Evolutionary conservation across 2,329 filamentous ascomycete species (phyloP).

Genomic region (Exophiala spinifera): DNA sequence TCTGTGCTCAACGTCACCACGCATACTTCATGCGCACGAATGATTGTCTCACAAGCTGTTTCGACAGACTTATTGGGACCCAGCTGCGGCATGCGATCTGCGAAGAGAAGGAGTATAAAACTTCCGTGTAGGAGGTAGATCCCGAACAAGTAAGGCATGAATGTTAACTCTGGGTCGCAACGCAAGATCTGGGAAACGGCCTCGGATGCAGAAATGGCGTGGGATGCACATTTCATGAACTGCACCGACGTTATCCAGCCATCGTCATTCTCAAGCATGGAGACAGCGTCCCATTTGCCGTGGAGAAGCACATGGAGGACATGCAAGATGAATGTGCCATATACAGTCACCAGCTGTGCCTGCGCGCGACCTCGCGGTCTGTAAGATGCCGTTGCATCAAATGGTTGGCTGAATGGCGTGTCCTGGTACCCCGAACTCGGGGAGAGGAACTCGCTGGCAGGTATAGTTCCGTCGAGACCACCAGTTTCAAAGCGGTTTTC

Average conservation of each 20-base stretch:
- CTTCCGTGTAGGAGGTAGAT: slow-evolving; percentile 53
- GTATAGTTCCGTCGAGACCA: not conserved
- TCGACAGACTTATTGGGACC: slow-evolving; percentile 35
- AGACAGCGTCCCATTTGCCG: slow-evolving; percentile 51
- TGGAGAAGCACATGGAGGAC: slow-evolving; percentile 49
- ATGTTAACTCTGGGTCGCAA: slow-evolving; percentile 50
- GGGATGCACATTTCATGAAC: slow-evolving; percentile 43
- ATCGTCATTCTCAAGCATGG: slow-evolving; percentile 49
- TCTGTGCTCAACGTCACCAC: slow-evolving; percentile 50
- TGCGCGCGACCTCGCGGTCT: slow-evolving; percentile 28
- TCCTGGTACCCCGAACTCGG: not conserved
- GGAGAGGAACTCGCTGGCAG: not conserved
- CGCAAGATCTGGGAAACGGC: slow-evolving; percentile 47
- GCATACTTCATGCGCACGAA: slow-evolving; percentile 51
- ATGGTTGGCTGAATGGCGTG: too few relatives aligned
- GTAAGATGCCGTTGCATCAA: slow-evolving; percentile 1
- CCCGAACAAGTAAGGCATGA: slow-evolving; percentile 53
- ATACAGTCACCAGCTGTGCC: slow-evolving; percentile 40
- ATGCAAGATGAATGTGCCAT: slow-evolving; percentile 49
- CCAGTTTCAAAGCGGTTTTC: not conserved
- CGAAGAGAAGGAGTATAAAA: slow-evolving; percentile 49
- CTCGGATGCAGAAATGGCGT: slow-evolving; percentile 48
- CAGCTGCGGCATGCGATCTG: slow-evolving; percentile 43
- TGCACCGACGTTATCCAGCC: slow-evolving; percentile 47
- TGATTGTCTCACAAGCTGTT: slow-evolving; percentile 48